Evolutionary conservation across 768 basidiomycete genomes (phyloP).

Genomic region (Pulveroboletus sp.): DNA sequence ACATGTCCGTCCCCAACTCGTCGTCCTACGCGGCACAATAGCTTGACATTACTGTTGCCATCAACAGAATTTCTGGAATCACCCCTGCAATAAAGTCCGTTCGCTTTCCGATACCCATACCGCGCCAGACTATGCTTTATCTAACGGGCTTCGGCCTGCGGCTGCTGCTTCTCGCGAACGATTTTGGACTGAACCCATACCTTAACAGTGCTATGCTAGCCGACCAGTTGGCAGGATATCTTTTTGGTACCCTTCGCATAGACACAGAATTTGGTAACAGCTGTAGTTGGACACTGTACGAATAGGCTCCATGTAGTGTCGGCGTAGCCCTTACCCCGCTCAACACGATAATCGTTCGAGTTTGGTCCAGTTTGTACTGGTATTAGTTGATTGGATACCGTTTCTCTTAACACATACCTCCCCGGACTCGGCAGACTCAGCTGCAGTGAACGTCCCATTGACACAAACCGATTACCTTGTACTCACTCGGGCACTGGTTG

Average conservation of each 20-base stretch:
- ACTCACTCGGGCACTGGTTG: too few relatives aligned
- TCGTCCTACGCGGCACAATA: background rate
- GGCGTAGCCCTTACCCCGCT: background rate
- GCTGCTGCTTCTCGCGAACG: background rate
- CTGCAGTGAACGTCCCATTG: too few relatives aligned
- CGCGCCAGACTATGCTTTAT: background rate
- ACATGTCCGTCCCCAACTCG: background rate
- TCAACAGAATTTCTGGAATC: background rate
- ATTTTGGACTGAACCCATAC: background rate
- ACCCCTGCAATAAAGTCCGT: background rate
- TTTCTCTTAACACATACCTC: too few relatives aligned
- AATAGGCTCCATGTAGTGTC: background rate
- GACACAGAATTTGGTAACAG: background rate
- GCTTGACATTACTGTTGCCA: background rate
- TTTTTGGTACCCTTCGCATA: background rate
- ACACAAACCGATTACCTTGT: too few relatives aligned
- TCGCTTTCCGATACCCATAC: background rate
- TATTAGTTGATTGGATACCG: too few relatives aligned
- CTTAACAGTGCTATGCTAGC: background rate
- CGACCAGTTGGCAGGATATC: background rate
- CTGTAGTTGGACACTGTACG: slow-evolving; percentile 2
- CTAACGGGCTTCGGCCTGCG: background rate
- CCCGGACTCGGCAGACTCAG: too few relatives aligned
- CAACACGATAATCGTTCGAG: background rate
- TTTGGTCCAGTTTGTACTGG: background rate